Evolutionary conservation across 2,329 filamentous ascomycete genomes (phyloP).

Genomic region (Rutstroemia sp.): DNA sequence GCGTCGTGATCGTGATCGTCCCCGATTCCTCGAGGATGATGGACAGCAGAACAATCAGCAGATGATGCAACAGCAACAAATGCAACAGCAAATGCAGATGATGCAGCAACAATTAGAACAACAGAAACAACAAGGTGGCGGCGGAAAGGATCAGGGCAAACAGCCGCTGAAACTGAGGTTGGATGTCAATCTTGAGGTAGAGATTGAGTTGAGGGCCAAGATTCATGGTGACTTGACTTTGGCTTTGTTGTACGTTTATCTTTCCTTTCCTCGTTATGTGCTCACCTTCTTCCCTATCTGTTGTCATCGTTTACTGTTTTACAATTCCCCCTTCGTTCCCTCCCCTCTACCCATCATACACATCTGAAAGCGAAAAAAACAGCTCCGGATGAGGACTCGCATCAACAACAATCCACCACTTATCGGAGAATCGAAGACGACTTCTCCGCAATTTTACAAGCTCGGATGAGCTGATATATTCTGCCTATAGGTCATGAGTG

Average conservation of each 20-base stretch:
- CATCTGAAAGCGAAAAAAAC: too few species aligned
- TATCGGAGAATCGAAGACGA: not conserved
- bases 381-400: too few species aligned
- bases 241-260: conserved; percentile 22
- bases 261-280: not conserved
- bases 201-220: conserved; percentile 72
- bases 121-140: not conserved
- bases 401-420: not conserved
- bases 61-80: conserved; percentile 2
- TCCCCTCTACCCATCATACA: too few species aligned
- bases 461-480: conserved; percentile 7
- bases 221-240: conserved; percentile 78
- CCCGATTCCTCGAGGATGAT: conserved; percentile 9
- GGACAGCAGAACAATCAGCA: conserved; percentile 3
- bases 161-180: conserved; percentile 64
- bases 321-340: too few species aligned
- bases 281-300: too few species aligned
- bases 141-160: conserved; percentile 18
- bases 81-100: conserved; percentile 9
- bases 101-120: conserved; percentile 6
- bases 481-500: conserved; percentile 3
- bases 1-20: conserved; percentile 7
- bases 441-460: conserved; percentile 1
- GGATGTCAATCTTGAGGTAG: conserved; percentile 70
- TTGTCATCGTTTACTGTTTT: too few species aligned